phyloP scores from a whole-genome alignment of 2,329 filamentous ascomycete species.

The Corynespora cassiicola region DNA sequence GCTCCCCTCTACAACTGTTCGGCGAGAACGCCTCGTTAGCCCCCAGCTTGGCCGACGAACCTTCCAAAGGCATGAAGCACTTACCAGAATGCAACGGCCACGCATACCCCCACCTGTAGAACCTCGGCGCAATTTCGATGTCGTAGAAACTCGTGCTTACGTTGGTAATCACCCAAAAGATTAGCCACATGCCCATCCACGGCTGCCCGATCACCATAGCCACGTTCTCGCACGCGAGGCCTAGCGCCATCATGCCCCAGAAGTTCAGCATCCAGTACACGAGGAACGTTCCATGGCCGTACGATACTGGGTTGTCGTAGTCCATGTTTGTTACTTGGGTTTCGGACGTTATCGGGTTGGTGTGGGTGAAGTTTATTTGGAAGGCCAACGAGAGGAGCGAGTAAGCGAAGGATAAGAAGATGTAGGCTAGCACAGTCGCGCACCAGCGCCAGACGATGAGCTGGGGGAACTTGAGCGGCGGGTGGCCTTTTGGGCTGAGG shows the following conservation, averaged over 20 bases:
- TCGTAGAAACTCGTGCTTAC: constrained; percentile 66
- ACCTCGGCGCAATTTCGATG: constrained; percentile 63
- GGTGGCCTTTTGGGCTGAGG: constrained; percentile 61
- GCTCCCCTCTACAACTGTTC: constrained; percentile 62
- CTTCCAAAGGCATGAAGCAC: constrained; percentile 17
- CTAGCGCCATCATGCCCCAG: constrained; percentile 68
- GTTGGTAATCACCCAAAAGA: constrained; percentile 73
- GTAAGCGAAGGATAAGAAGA: constrained; percentile 68
- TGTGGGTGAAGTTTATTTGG: constrained; percentile 62
- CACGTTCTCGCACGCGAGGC: constrained; percentile 69
- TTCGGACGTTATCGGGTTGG: constrained; percentile 52
- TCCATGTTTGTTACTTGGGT: constrained; percentile 47
- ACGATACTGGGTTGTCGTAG: constrained; percentile 58
- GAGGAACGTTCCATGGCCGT: constrained; percentile 64
- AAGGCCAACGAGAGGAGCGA: constrained; percentile 69
- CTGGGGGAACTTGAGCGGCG: constrained; percentile 64
- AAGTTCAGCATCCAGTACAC: constrained; percentile 71
- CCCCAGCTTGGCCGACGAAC: too few species aligned
- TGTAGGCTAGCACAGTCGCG: constrained; percentile 64
- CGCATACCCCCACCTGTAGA: constrained; percentile 69
- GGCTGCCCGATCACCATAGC: constrained; percentile 68
- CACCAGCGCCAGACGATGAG: constrained; percentile 65
- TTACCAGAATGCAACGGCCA: constrained; percentile 67
- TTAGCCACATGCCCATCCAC: constrained; percentile 68
- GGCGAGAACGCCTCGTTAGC: constrained; percentile 5